Percentiles rank a stretch among this genome's conserved stretches.
These are phyloP conservation scores for Exophiala calicioides DNA, from an alignment of 2,329 filamentous ascomycete species.

Conservation along the genomic window DNA sequence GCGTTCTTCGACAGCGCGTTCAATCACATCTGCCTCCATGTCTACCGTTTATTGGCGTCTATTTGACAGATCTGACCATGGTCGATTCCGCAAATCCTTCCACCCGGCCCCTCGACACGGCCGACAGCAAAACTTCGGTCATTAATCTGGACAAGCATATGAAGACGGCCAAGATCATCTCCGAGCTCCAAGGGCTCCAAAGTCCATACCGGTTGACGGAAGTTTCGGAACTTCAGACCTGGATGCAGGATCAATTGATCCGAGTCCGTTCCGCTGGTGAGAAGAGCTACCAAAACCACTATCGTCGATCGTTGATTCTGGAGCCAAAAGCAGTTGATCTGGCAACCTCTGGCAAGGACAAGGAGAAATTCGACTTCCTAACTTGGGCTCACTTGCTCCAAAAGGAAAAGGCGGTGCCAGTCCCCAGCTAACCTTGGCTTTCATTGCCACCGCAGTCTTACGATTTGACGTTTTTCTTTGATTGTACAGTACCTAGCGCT, in stretches of 20 bases:
- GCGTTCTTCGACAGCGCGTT: slow-evolving; percentile 77
- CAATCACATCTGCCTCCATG: slow-evolving; percentile 88
- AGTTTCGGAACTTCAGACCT: slow-evolving; percentile 86
- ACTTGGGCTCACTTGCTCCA: slow-evolving; percentile 47
- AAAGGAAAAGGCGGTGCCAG: slow-evolving; percentile 24
- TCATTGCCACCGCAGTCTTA: slow-evolving; percentile 1
- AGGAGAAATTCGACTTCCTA: slow-evolving; percentile 56
- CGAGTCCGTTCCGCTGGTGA: slow-evolving; percentile 69
- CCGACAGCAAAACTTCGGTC: slow-evolving; percentile 69
- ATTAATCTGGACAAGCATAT: slow-evolving; percentile 99
- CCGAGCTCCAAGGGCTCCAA: slow-evolving; percentile 93
- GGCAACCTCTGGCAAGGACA: slow-evolving; percentile 41
- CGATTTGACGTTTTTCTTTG: slow-evolving; percentile 14
- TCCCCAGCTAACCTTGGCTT: slow-evolving; percentile 8
- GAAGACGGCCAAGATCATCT: slow-evolving; percentile 92
- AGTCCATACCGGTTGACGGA: slow-evolving; percentile 83
- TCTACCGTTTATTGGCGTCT: slow-evolving; percentile 92
- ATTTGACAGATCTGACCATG: slow-evolving; percentile 93
- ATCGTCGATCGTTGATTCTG: slow-evolving; percentile 79
- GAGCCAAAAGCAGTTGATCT: slow-evolving; percentile 66
- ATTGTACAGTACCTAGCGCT: slow-evolving; percentile 10
- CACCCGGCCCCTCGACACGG: slow-evolving; percentile 70
- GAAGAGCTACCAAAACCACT: slow-evolving; percentile 66
- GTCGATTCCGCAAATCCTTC: slow-evolving; percentile 91
- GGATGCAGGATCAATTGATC: slow-evolving; percentile 80